Conservation (phyloP, 129 eudicot species). For the Pulicaria dysenterica region DNA sequence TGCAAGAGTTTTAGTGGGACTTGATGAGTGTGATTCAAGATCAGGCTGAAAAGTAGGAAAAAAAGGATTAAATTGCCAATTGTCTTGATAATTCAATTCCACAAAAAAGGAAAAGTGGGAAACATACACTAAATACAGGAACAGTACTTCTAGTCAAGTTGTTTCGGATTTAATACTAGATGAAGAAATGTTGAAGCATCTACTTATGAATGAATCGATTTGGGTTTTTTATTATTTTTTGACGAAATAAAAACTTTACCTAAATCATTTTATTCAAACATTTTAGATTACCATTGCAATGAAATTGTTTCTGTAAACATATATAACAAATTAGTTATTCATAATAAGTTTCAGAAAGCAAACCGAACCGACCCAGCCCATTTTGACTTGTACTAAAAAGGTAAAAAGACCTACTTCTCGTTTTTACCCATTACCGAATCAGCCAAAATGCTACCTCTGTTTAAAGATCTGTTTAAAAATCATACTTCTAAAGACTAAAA, state of each 20-base stretch:
- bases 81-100: background rate
- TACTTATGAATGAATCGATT: background rate
- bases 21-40: slow-evolving; percentile 39
- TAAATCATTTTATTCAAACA: background rate
- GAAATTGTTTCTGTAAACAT: background rate
- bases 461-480: slow-evolving; percentile 2
- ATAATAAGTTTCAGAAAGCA: background rate
- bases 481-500: slow-evolving; percentile 17
- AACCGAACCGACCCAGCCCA: background rate
- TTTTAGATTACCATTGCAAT: background rate
- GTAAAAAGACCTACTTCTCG: background rate
- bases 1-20: slow-evolving; percentile 10
- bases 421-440: background rate
- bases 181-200: too few relatives aligned
- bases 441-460: background rate
- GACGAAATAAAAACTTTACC: background rate
- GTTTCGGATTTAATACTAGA: background rate
- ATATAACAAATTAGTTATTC: background rate
- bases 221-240: background rate
- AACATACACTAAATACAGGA: background rate
- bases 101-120: background rate
- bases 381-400: background rate
- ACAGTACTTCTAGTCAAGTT: background rate
- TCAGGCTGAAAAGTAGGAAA: slow-evolving; percentile 49
- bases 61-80: background rate